Evolutionary conservation across 305 asterid genomes (phyloP), one percentile per base, ranked within the genome.

Genomic region (Solanum hybrid): DNA sequence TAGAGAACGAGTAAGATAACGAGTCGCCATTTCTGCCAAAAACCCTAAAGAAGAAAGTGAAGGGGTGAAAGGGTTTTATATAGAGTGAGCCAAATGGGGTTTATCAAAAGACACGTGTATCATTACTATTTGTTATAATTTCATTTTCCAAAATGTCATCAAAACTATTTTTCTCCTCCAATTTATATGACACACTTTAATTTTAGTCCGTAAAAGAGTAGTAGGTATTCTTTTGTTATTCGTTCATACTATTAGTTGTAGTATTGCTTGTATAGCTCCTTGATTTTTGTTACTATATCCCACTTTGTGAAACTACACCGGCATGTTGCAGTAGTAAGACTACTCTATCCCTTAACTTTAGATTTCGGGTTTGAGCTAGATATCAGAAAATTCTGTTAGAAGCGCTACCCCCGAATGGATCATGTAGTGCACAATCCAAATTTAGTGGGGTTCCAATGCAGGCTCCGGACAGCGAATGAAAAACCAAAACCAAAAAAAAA

Each of bases 1-100:
- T 3, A 94, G 90, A 3, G 95, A 95, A 7, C 97, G 96, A 65
- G 92, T 89, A 86, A 96, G 87, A 83, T 81, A 90, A 22, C 97
- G 93, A 91, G 95, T 92, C 89, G 98, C 98, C 99, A 96, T 96
- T 89, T 68, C 86, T 65, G 79, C 26, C n/a, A 13, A 72, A 83
- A 90, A 89, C 85, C 89, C 89, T 88, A 78, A 17, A 0, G 8
- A 6, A n/a, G 29, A 20, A 13, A 12, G 33, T 3, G 32, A 22
- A 24, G 14, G 70, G 51, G 20, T 9, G 65, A 27, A 0, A 31
- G 38, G 36, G 90, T 73, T 45, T 82, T 89, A 80, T 89, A 77
- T 27, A 76, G 65, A 24, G n/a, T 2, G 15, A 22, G 10, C 37
- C 10, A 79, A 22, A 29, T 29, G 24, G 34, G 65, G 87, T 80